Evolutionary conservation across 2,329 filamentous ascomycete genomes (phyloP), one percentile per base, ranked within the genome.

Genomic region (Hypoxylon sp.): DNA sequence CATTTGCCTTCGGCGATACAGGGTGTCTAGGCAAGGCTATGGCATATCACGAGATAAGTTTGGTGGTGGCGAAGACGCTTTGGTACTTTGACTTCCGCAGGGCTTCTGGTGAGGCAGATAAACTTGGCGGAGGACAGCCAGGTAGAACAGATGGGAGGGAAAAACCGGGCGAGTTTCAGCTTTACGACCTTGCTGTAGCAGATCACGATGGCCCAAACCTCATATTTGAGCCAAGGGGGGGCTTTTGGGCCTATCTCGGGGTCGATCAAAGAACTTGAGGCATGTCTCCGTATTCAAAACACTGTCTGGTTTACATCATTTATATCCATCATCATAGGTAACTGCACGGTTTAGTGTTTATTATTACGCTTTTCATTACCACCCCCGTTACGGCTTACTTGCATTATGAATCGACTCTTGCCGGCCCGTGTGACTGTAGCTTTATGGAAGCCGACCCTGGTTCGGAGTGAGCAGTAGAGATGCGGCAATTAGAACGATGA

Each of bases 121-220:
- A 11, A 11, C 8, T 50, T 9, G 55, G 49, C 3, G 55, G 27
- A 11, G 55, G 48, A 27, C 7, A 10, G 26, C 38, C 26, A 3
- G 48, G 48, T 5, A 45, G 48, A 18, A 31, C 26, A 3, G 49
- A 41, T 23, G 8, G 47, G 15, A 41, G 43, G 42, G 15, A 20
- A 8, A 23, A 37, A 17, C 21, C 27, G 17, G 43, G 41, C 18
- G 55, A 58, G 27, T 58, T 37, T 21, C 46, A 51, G 40, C 46
- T 51, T 20, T 41, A 46, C 38, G 48, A 54, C 18, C 23, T 43
- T 3, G 17, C 42, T 17, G 40, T 27, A 11, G 38, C 48, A 6
- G 45, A 42, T n/a, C 55, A 58, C n/a, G 55, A 58, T 15, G 38
- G 55, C 4, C 55, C 49, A 35, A 47, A 55, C 35, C 17, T 55